Evolutionary conservation across 129 eudicot species (phyloP).

Genomic region (Gnaphalium uliginosum): DNA sequence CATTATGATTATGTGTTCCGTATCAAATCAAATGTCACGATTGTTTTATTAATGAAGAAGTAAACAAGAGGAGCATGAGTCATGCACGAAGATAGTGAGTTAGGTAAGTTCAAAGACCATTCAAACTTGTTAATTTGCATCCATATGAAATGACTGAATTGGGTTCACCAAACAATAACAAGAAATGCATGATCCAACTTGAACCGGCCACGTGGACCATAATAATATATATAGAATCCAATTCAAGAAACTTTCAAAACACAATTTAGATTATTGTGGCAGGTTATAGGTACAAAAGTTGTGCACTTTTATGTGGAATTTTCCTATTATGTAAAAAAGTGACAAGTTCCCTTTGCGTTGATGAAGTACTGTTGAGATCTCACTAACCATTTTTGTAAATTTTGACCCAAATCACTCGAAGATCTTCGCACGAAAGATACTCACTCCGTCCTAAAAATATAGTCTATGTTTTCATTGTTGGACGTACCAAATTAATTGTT

Average conservation of each 20-base stretch:
- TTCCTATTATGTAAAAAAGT: neutral
- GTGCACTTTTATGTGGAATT: conserved; percentile 19
- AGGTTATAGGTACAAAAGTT: conserved; percentile 28
- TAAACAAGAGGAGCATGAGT: conserved; percentile 25
- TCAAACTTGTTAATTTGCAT: conserved; percentile 34
- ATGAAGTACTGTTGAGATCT: conserved; percentile 41
- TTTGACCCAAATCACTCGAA: conserved; percentile 4
- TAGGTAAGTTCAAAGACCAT: conserved; percentile 37
- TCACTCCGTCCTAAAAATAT: too few relatives aligned
- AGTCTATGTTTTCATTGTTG: too few relatives aligned
- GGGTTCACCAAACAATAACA: conserved; percentile 55
- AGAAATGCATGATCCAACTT: conserved; percentile 53
- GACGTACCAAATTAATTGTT: too few relatives aligned
- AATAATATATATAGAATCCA: conserved; percentile 24
- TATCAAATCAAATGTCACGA: neutral
- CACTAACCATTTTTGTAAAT: conserved; percentile 15
- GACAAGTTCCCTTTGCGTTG: conserved; percentile 37
- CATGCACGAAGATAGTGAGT: conserved; percentile 24
- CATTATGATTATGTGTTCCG: neutral
- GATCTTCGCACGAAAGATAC: conserved; percentile 13
- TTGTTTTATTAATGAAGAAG: neutral
- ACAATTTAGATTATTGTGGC: conserved; percentile 32
- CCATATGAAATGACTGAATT: conserved; percentile 48
- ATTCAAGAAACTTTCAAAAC: conserved; percentile 42
- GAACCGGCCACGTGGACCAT: conserved; percentile 32